Conservation (phyloP, 805 yeast genomes). For the Teunomyces pallodes region DNA sequence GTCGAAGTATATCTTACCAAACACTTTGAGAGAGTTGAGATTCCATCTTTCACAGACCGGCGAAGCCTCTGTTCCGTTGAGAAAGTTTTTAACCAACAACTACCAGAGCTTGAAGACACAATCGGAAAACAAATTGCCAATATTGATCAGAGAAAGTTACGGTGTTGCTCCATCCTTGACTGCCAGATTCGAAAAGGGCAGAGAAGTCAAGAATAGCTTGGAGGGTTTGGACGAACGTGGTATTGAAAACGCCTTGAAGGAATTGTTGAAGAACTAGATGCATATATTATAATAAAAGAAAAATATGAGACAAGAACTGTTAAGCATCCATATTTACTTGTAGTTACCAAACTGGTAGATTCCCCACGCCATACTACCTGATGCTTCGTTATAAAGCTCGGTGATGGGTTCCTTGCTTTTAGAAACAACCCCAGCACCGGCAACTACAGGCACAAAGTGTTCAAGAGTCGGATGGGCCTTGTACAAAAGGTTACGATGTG, state of each 20-base stretch:
- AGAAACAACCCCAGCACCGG: constrained; percentile 55
- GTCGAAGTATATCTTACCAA: constrained; percentile 47
- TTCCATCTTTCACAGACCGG: constrained; percentile 80
- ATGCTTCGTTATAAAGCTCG: constrained; percentile 46
- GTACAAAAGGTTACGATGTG: constrained; percentile 32
- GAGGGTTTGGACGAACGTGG: constrained; percentile 48
- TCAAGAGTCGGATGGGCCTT: constrained; percentile 76
- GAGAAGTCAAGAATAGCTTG: constrained; percentile 47
- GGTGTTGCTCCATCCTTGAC: constrained; percentile 72
- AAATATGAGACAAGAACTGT: not conserved
- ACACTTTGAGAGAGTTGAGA: constrained; percentile 72
- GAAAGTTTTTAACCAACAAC: constrained; percentile 59
- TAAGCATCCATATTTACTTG: not conserved
- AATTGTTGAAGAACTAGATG: constrained; percentile 30
- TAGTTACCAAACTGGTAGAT: constrained; percentile 45
- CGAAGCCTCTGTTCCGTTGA: constrained; percentile 63
- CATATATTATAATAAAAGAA: constrained; percentile 1
- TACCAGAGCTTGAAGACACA: constrained; percentile 62
- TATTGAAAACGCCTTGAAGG: constrained; percentile 38
- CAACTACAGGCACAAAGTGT: constrained; percentile 67
- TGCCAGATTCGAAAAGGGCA: constrained; percentile 65
- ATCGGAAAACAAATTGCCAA: constrained; percentile 63
- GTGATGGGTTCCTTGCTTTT: constrained; percentile 30
- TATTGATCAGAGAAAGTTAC: constrained; percentile 72
- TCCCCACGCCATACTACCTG: constrained; percentile 66